A percentile compares a stretch with the other conserved stretches of the same genome.
Evolutionary conservation across 306 rosid species (phyloP).

Genomic region (Prunus dulcis): DNA sequence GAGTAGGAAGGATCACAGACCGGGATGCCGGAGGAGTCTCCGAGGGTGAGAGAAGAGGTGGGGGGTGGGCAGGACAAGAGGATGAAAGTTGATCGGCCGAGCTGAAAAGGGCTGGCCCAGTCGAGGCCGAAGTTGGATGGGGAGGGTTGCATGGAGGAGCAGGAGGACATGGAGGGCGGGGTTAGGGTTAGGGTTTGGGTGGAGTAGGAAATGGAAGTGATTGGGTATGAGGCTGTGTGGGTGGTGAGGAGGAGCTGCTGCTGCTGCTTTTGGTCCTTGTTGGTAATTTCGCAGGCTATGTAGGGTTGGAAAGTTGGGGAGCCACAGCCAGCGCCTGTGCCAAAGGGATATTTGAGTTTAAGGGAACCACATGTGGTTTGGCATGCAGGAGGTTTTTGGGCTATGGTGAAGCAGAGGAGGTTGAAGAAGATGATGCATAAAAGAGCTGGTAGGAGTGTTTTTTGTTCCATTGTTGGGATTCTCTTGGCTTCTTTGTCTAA

Average conservation of each 20-base stretch:
- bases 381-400: conserved; percentile 31
- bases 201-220: conserved; percentile 53
- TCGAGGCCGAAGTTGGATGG: conserved; percentile 49
- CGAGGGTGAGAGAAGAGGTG: conserved; percentile 34
- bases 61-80: conserved; percentile 55
- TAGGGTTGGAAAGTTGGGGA: conserved; percentile 56
- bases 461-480: background rate
- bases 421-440: conserved; percentile 6
- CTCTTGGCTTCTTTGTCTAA: background rate
- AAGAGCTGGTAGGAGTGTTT: background rate
- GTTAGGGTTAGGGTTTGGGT: conserved; percentile 48
- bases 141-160: conserved; percentile 49
- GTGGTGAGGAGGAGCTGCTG: conserved; percentile 47
- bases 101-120: conserved; percentile 58
- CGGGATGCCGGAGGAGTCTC: conserved; percentile 11
- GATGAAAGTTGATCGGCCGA: conserved; percentile 58
- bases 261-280: background rate
- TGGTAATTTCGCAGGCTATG: conserved; percentile 33
- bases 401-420: conserved; percentile 2
- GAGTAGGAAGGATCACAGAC: conserved; percentile 48
- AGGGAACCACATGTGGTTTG: conserved; percentile 48
- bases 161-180: conserved; percentile 59
- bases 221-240: conserved; percentile 56
- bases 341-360: conserved; percentile 51
- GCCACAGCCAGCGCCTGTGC: conserved; percentile 64